These are phyloP conservation scores for Penicillium carneum DNA, from an alignment of 2,329 filamentous ascomycete species.

Conservation along the genomic window DNA sequence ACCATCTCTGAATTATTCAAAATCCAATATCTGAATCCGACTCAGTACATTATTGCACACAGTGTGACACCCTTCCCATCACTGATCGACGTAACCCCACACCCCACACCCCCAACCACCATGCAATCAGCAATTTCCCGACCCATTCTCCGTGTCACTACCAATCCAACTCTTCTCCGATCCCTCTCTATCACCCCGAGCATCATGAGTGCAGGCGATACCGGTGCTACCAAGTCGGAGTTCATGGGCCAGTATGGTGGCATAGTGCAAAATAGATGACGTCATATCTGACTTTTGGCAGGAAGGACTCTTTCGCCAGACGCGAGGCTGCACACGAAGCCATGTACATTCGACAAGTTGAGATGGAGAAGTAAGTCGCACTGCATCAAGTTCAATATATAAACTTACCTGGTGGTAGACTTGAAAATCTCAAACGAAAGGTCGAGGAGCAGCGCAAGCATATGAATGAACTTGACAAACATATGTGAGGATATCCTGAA, in stretches of 20 bases:
- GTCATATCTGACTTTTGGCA: constrained; percentile 28
- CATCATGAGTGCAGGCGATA: constrained; percentile 36
- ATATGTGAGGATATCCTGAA: constrained; percentile 31
- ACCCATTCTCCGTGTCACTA: constrained; percentile 27
- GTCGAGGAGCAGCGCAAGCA: constrained; percentile 36
- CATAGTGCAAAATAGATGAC: constrained; percentile 25
- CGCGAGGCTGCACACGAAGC: constrained; percentile 32
- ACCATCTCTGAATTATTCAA: not conserved
- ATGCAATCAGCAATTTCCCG: constrained; percentile 31
- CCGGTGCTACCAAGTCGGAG: constrained; percentile 35
- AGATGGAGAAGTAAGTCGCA: constrained; percentile 33
- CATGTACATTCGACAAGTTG: constrained; percentile 31
- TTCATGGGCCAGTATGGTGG: constrained; percentile 39
- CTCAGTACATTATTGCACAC: not conserved
- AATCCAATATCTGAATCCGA: not conserved
- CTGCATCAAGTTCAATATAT: not conserved
- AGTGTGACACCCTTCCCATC: not conserved
- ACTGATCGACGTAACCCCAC: constrained; percentile 11
- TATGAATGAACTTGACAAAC: constrained; percentile 39
- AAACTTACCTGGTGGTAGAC: constrained; percentile 15
- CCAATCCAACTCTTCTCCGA: constrained; percentile 19
- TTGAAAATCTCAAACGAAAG: constrained; percentile 30
- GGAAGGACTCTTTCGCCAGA: constrained; percentile 34
- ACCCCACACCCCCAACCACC: not conserved
- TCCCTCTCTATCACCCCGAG: constrained; percentile 29